Evolutionary conservation across 116 monocot species (phyloP), one percentile per base, ranked within the genome.

Genomic region (Dioscorea cayenensis): DNA sequence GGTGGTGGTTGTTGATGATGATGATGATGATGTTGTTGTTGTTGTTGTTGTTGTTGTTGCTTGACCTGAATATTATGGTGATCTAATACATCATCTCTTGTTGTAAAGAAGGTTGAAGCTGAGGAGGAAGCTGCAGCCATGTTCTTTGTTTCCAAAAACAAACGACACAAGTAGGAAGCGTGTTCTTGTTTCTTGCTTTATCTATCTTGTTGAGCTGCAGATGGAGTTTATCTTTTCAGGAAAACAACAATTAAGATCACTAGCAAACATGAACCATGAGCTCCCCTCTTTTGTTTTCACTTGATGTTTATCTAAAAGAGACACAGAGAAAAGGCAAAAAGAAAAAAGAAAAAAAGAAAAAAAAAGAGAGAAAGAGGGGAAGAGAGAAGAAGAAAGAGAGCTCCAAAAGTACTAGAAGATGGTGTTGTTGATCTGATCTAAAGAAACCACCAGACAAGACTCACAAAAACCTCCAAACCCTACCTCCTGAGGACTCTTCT

Each of bases 61-160:
- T 75, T 66, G 63, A 78, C 68, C 68, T 73, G 73, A 36, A 32
- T 32, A 32, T 50, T 75, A 20, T 69, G 77, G 12, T 60, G 61
- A 66, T 69, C 83, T 49, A 43, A 7, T 43, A 43, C 43, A 10
- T 83, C 79, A 51, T 79, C 76, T 49, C 75, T 75, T 22, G 79
- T 71, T 71, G 76, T 75, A 60, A 76, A 83, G 72, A 83, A 83
- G 49, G 74, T 62, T 12, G 77, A 55, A 20, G 77, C 51, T 17
- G 83, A 75, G 28, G 70, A 70, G 20, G 70, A 70, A 29, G 70
- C 52, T 17, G 70, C 70, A 14, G 70, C 70, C 70, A 70, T 70
- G 17, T 25, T 32, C 14, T 70, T 28, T 5, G 18, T 62, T 2
- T 20, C 62, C 23, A 27, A 62, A 21, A 62, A 62, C 23, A 27